Evolutionary conservation across 129 eudicot genomes (phyloP).

Genomic region (Chrysanthemum makinoi): DNA sequence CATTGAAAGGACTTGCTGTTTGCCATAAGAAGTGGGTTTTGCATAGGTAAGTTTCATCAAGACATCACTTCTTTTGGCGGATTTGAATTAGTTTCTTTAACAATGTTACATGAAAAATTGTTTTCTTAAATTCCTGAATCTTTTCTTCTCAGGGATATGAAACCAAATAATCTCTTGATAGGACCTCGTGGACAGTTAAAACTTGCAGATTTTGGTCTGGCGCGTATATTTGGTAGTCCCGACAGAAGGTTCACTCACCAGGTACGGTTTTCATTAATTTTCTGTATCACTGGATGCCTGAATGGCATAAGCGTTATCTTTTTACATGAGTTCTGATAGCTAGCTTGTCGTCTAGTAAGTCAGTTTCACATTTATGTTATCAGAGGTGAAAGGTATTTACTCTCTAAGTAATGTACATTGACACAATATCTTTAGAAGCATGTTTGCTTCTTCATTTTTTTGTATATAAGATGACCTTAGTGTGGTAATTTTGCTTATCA

Average conservation of each 20-base stretch:
- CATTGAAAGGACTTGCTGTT: conserved; percentile 87
- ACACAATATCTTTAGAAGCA: background rate
- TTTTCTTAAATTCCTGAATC: conserved; percentile 14
- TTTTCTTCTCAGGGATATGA: conserved; percentile 76
- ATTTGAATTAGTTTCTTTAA: background rate
- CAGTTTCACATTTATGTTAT: conserved; percentile 7
- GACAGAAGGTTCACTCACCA: conserved; percentile 92
- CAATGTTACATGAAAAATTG: background rate
- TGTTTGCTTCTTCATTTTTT: too few relatives aligned
- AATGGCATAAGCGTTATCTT: conserved; percentile 8
- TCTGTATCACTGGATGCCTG: background rate
- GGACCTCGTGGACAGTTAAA: conserved; percentile 62
- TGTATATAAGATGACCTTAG: too few relatives aligned
- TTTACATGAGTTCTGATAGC: conserved; percentile 10
- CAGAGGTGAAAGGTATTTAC: background rate
- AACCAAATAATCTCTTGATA: conserved; percentile 91
- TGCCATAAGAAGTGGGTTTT: conserved; percentile 96
- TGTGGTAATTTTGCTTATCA: too few relatives aligned
- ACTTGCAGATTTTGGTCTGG: conserved; percentile 96
- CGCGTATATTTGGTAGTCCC: conserved; percentile 82
- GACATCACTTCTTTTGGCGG: background rate
- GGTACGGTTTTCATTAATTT: conserved; percentile 32
- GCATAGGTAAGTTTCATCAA: conserved; percentile 63
- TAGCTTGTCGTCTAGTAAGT: conserved; percentile 16
- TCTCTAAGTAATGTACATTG: background rate